Evolutionary conservation across 2,329 filamentous ascomycete species (phyloP).

Genomic region (Pleurostoma richardsiae): DNA sequence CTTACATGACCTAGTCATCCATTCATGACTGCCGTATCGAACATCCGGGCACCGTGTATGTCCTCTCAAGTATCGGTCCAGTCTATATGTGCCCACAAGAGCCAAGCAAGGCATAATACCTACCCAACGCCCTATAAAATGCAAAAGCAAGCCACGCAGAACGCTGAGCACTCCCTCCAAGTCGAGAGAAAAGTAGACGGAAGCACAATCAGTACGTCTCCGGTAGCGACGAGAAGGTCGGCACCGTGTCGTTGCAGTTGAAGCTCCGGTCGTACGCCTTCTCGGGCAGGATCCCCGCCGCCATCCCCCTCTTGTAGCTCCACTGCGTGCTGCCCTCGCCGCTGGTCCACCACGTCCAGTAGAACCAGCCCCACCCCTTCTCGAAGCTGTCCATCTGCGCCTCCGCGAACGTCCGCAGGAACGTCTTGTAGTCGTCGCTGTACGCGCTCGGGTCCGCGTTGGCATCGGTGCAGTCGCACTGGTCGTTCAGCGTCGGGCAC

Average conservation of each 20-base stretch:
- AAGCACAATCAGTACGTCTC: conserved; percentile 39
- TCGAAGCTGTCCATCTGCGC: conserved; percentile 96
- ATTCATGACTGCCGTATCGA: no score
- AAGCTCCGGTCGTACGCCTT: conserved; percentile 70
- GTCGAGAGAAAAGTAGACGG: no score
- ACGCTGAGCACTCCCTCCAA: no score
- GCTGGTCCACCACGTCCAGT: conserved; percentile 73
- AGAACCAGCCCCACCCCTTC: conserved; percentile 94
- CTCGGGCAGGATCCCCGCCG: conserved; percentile 71
- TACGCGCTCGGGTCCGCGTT: conserved; percentile 70
- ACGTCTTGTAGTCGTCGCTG: conserved; percentile 72
- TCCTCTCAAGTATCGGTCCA: no score
- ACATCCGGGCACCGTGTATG: no score
- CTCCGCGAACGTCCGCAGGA: conserved; percentile 84
- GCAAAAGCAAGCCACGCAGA: no score
- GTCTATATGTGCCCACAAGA: no score
- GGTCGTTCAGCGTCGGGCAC: conserved; percentile 63
- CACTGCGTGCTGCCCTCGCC: conserved; percentile 64
- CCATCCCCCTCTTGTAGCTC: conserved; percentile 81
- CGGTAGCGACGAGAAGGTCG: conserved; percentile 45
- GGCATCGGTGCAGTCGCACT: conserved; percentile 69
- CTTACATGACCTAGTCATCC: no score
- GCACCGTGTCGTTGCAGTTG: conserved; percentile 55
- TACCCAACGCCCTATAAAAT: no score
- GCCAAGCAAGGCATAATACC: no score